A percentile compares a stretch with the other conserved stretches of the same genome.
These are phyloP conservation scores for Gloeostereum incarnatum DNA, from an alignment of 768 basidiomycete species.

Conservation along the genomic window DNA sequence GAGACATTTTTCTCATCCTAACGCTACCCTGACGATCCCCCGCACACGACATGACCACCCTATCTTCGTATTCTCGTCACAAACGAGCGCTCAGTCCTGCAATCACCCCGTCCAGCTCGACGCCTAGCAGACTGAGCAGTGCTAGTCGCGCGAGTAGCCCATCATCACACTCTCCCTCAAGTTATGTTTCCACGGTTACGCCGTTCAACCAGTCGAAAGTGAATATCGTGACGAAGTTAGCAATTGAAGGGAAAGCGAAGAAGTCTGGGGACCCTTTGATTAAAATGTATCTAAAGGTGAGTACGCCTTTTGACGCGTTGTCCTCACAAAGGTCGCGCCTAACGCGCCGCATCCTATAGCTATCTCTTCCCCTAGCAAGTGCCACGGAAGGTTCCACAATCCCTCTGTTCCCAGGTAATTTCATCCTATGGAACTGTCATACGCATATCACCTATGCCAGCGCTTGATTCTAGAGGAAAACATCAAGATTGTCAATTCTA, in stretches of 20 bases:
- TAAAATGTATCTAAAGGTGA: conserved; percentile 71
- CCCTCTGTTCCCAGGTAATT: conserved; percentile 64
- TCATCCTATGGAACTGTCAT: neutral
- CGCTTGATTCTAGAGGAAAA: conserved; percentile 53
- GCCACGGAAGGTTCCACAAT: conserved; percentile 60
- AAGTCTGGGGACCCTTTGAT: conserved; percentile 58
- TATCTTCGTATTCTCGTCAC: conserved; percentile 1
- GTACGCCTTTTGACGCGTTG: too few relatives aligned
- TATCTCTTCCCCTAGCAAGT: conserved; percentile 59
- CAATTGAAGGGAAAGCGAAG: conserved; percentile 67
- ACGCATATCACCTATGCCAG: neutral
- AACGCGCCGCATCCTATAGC: conserved; percentile 26
- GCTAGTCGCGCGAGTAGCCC: conserved; percentile 18
- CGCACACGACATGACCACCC: conserved; percentile 4
- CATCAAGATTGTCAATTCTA: conserved; percentile 61
- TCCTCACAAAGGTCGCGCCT: neutral
- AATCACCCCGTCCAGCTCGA: conserved; percentile 1
- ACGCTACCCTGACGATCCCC: too few relatives aligned
- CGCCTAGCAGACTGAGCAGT: neutral
- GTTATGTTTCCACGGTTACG: conserved; percentile 37
- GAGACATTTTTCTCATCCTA: too few relatives aligned
- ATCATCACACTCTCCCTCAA: conserved; percentile 17
- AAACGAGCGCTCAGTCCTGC: neutral
- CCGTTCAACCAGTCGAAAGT: conserved; percentile 36
- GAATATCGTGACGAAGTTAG: conserved; percentile 66